Evolutionary conservation across 164 flowering plant genomes (phyloP), one percentile per base, ranked within the genome.

Genomic region (Magnolia sinica): DNA sequence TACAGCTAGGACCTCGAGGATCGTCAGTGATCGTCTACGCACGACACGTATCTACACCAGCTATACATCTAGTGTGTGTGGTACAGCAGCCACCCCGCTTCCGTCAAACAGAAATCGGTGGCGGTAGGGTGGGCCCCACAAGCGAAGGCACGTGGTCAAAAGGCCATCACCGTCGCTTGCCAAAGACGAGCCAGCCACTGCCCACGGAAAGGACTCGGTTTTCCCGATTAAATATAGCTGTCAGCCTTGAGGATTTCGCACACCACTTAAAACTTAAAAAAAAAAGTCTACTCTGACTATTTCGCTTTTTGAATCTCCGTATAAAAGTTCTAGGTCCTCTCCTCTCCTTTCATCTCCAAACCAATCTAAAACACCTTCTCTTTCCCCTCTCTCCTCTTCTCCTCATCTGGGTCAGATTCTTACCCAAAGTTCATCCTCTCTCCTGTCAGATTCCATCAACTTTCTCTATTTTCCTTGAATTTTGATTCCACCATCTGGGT

Each of bases 211-310:
- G 61, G 61, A 55, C 61, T 55, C 61, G 61, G 61, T 55, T 55
- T 55, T 7, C 11, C 2, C 61, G 2, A 55, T 64, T 7, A 19
- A 64, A 8, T 5, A 18, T 19, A 64, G 68, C 19, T 64, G 68
- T 64, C 68, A 64, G 19, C 68, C 22, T 64, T 64, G 68, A 64
- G 68, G 68, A 64, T 64, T 64, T 64, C 68, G 20, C 68, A 11
- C 22, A 19, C 13, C 9, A 22, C 1, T 2, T 8, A 1, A 64
- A 64, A 18, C n/a, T 20, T 20, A n/a, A 2, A 4, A 2, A 20
- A 22, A 64, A 22, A 64, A 64, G 68, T 64, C 68, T 64, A 19
- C 68, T 64, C 27, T 64, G 68, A 64, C 68, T 19, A 2, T 22
- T 64, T 64, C 68, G 9, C 23, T 23, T 64, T 64, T 64, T 64